phyloP scores from a whole-genome alignment of 2,329 filamentous ascomycete genomes.

The Cladosporium sp. region DNA sequence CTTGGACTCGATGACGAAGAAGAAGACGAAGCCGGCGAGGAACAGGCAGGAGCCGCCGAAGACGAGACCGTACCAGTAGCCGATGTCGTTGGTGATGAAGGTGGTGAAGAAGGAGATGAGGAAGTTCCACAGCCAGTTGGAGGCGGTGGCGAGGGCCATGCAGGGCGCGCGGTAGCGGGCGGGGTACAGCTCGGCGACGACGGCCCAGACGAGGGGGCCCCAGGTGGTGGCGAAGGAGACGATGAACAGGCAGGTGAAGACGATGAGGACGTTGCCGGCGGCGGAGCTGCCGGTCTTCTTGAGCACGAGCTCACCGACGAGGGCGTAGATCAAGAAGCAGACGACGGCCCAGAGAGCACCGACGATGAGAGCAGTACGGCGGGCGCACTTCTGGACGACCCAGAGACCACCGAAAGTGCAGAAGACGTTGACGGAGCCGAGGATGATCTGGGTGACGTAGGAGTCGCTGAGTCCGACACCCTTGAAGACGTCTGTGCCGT shows the following conservation, averaged over 20 bases:
- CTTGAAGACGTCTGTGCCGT: slow-evolving; percentile 46
- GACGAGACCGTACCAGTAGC: slow-evolving; percentile 44
- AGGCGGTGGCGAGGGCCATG: slow-evolving; percentile 49
- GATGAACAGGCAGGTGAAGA: slow-evolving; percentile 42
- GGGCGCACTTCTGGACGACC: slow-evolving; percentile 53
- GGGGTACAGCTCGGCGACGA: slow-evolving; percentile 41
- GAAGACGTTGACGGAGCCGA: slow-evolving; percentile 50
- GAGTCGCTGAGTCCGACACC: slow-evolving; percentile 42
- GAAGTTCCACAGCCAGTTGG: slow-evolving; percentile 45
- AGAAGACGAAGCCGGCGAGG: slow-evolving; percentile 40
- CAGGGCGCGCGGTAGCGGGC: slow-evolving; percentile 45
- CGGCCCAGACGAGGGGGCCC: slow-evolving; percentile 40
- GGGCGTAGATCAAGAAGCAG: slow-evolving; percentile 65
- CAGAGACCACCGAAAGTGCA: slow-evolving; percentile 52
- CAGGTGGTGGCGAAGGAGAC: slow-evolving; percentile 41
- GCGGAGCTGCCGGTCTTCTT: slow-evolving; percentile 30
- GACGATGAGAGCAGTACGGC: slow-evolving; percentile 50
- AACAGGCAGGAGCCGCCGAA: slow-evolving; percentile 42
- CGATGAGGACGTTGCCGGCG: slow-evolving; percentile 39
- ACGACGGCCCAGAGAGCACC: slow-evolving; percentile 45
- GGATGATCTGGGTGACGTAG: slow-evolving; percentile 52
- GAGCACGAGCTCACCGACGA: slow-evolving; percentile 36
- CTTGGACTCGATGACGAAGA: slow-evolving; percentile 44
- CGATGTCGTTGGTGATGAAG: slow-evolving; percentile 43
- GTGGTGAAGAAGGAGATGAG: slow-evolving; percentile 43